A percentile compares a stretch with the other conserved stretches of the same genome.
These are phyloP conservation scores for Stagonosporopsis chrysanthemi DNA, from an alignment of 2,329 filamentous ascomycete species.

Conservation along the genomic window DNA sequence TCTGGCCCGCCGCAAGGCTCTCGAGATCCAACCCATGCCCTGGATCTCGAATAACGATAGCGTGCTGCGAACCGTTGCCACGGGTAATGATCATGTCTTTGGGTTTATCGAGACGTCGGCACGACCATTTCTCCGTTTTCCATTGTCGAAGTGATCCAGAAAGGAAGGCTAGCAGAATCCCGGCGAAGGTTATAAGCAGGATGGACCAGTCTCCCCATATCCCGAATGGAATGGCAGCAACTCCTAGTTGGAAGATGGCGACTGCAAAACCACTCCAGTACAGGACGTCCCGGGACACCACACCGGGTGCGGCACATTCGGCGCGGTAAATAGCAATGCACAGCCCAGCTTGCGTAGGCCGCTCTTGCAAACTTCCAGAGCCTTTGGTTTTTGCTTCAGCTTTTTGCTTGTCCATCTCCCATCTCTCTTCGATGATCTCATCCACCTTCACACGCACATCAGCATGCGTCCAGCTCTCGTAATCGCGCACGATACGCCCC, in stretches of 20 bases:
- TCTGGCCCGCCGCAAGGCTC: conserved; percentile 22
- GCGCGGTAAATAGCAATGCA: conserved; percentile 4
- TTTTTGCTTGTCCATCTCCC: too few species aligned
- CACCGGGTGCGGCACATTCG: background rate
- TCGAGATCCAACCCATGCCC: conserved; percentile 25
- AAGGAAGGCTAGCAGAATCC: conserved; percentile 14
- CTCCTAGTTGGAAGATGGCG: conserved; percentile 17
- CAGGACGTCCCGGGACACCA: background rate
- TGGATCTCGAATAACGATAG: conserved; percentile 20
- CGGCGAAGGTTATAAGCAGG: conserved; percentile 19
- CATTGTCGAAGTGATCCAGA: conserved; percentile 23
- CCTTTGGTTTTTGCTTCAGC: background rate
- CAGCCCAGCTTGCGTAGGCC: background rate
- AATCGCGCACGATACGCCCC: conserved; percentile 26
- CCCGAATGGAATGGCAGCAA: conserved; percentile 22
- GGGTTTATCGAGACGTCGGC: conserved; percentile 3
- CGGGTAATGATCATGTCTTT: conserved; percentile 20
- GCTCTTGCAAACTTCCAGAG: background rate
- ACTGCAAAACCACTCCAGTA: conserved; percentile 20
- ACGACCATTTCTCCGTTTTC: conserved; percentile 25
- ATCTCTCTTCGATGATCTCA: background rate
- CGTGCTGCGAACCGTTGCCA: conserved; percentile 28
- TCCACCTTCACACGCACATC: conserved; percentile 5
- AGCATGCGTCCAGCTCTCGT: conserved; percentile 24
- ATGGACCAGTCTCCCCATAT: conserved; percentile 26